phyloP scores from a whole-genome alignment of 2,329 filamentous ascomycete genomes.

The Albifimbria verrucaria region DNA sequence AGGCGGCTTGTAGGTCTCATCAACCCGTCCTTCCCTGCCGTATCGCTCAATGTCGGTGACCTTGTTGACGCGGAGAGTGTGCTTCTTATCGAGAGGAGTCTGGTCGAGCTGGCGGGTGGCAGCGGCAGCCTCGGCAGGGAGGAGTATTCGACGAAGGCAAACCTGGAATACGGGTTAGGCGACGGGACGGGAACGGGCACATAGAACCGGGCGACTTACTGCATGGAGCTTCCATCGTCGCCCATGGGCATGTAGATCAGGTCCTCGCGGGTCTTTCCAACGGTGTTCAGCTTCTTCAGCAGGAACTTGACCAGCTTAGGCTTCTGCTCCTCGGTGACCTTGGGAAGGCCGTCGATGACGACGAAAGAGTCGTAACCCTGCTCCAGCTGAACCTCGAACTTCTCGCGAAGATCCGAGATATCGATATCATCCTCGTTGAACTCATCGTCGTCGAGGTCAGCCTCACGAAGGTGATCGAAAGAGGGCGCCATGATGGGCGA shows the following conservation, averaged over 20 bases:
- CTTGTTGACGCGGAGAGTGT: constrained; percentile 95
- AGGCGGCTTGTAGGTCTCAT: constrained; percentile 84
- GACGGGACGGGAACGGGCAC: constrained; percentile 6
- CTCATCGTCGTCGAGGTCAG: constrained; percentile 81
- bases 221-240: constrained; percentile 80
- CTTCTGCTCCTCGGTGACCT: constrained; percentile 86
- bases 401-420: constrained; percentile 88
- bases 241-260: constrained; percentile 91
- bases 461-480: constrained; percentile 89
- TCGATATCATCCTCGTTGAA: constrained; percentile 93
- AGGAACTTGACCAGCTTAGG: constrained; percentile 95
- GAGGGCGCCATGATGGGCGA: constrained; percentile 74
- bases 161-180: constrained; percentile 54
- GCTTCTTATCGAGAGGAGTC: constrained; percentile 90
- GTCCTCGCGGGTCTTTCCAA: constrained; percentile 82
- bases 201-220: constrained; percentile 50
- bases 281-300: constrained; percentile 84
- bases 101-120: constrained; percentile 86
- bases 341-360: constrained; percentile 88
- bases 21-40: constrained; percentile 87
- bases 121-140: constrained; percentile 85
- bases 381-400: constrained; percentile 94
- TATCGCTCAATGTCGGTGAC: constrained; percentile 96
- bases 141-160: constrained; percentile 95
- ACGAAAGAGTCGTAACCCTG: constrained; percentile 96